Percentiles rank a stretch among this genome's conserved stretches.
Conservation (phyloP, 148 eudicot genomes). For the Camellia lanceoleosa region DNA sequence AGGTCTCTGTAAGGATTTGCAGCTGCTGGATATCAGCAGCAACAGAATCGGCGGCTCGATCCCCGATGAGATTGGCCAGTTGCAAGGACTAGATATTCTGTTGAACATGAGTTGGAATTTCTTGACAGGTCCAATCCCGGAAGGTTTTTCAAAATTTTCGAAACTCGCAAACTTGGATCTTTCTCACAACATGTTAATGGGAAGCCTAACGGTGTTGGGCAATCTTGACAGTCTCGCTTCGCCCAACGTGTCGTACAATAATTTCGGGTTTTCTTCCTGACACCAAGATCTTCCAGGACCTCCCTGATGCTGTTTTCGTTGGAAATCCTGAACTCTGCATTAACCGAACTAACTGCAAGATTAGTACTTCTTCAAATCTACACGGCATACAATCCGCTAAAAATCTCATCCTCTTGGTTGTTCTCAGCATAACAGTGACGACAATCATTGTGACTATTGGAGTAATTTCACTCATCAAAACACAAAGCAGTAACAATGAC, state of each 20-base stretch:
- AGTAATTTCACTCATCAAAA: slow-evolving; percentile 13
- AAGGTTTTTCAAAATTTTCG: slow-evolving; percentile 24
- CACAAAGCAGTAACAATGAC: background rate
- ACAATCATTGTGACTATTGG: slow-evolving; percentile 6
- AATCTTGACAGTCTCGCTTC: slow-evolving; percentile 40
- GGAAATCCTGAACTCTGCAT: slow-evolving; percentile 31
- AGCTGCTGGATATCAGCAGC: slow-evolving; percentile 33
- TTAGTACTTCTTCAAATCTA: background rate
- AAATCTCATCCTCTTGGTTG: slow-evolving; percentile 9
- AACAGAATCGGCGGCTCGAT: slow-evolving; percentile 21
- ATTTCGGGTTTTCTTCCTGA: slow-evolving; percentile 34
- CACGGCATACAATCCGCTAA: slow-evolving; percentile 13
- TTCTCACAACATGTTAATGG: slow-evolving; percentile 32
- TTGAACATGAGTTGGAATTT: slow-evolving; percentile 32
- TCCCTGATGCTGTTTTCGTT: slow-evolving; percentile 21
- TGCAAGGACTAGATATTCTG: slow-evolving; percentile 32
- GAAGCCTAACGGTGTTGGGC: slow-evolving; percentile 25
- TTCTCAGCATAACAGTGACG: slow-evolving; percentile 7
- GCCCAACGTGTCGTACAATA: slow-evolving; percentile 33
- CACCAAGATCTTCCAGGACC: slow-evolving; percentile 31
- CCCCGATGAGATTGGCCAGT: slow-evolving; percentile 28
- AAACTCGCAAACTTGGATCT: slow-evolving; percentile 39
- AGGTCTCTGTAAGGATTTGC: slow-evolving; percentile 28
- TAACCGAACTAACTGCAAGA: slow-evolving; percentile 13
- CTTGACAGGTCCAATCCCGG: slow-evolving; percentile 29